phyloP scores from a whole-genome alignment of 305 asterid species.

The Coffea humblotiana region DNA sequence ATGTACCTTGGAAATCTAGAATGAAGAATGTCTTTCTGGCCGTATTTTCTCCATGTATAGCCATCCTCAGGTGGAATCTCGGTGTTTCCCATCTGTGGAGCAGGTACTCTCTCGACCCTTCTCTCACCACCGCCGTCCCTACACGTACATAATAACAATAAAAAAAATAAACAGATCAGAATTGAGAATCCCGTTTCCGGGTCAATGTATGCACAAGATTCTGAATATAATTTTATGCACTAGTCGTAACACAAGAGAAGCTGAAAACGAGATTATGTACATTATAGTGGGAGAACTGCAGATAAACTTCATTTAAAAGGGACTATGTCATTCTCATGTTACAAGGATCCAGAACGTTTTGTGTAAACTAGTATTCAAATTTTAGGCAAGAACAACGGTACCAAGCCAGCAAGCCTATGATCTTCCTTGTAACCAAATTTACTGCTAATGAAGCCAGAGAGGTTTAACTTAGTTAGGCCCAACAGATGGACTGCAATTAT shows the following conservation, averaged over 20 bases:
- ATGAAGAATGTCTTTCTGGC: slow-evolving; percentile 75
- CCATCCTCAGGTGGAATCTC: slow-evolving; percentile 88
- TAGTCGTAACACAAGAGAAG: too few species aligned
- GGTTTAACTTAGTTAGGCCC: too few species aligned
- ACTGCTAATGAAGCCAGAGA: too few species aligned
- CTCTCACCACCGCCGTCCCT: slow-evolving; percentile 47
- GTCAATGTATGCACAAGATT: background rate
- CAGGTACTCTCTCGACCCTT: slow-evolving; percentile 44
- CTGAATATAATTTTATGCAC: background rate
- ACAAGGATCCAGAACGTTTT: too few species aligned
- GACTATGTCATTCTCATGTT: too few species aligned
- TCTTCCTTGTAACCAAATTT: too few species aligned
- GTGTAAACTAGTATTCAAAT: too few species aligned
- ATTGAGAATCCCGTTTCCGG: background rate
- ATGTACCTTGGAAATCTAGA: slow-evolving; percentile 63
- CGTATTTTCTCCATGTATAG: slow-evolving; percentile 83
- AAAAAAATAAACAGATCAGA: background rate
- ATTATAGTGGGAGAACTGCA: too few species aligned
- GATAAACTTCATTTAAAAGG: too few species aligned
- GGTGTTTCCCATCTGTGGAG: slow-evolving; percentile 77
- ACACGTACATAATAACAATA: background rate
- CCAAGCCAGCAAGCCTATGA: too few species aligned
- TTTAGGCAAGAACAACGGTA: too few species aligned
- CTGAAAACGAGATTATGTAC: background rate
- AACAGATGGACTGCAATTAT: too few species aligned